Evolutionary conservation across 345 rosid species (phyloP), one percentile per base, ranked within the genome.

Genomic region (Cardiospermum halicacabum): DNA sequence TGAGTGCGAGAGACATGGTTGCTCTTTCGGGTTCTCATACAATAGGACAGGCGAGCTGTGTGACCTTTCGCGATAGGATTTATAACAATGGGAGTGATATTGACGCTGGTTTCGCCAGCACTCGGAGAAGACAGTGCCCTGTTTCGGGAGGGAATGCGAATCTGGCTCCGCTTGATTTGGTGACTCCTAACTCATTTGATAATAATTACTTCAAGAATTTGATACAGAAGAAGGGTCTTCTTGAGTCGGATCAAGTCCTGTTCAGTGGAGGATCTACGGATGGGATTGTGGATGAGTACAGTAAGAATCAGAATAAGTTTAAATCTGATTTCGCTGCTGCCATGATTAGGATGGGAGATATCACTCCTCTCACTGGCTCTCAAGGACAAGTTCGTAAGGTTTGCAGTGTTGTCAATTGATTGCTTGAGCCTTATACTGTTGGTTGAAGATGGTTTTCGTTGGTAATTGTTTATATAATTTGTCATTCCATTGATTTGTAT

Each of bases 1-100:
- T 86, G 7, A 77, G 72, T 65, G 80, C 74, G 4, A 69, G 73
- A 53, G 89, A 84, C 68, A 82, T 82, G 53, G 92, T 85, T 58
- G 91, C 91, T 21, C 68, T 88, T 49, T 42, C 79, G 72, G 79
- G 92, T 56, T 76, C 85, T 36, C 89, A 86, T 31, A 79, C 89
- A 9, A 69, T 86, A 13, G 86, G 91, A 21, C 83, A 76, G 64
- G 91, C 88, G 42, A 81, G 65, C 30, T 81, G 89, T 56, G 42
- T 34, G 2, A 77, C 83, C 0, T 86, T 83, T 69, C 69, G 67
- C n/a, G 63, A 31, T 10, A 73, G 85, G 62, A 74, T 83, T 56
- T 83, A 86, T 72, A 65, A 56, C 65, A 83, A 77, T 16, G 74
- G 60, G 12, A 78, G 76, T 26, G 77, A 74, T 67, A 75, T 82